A percentile compares a stretch with the other conserved stretches of the same genome.
phyloP scores from a whole-genome alignment of 2,329 filamentous ascomycete genomes.

The Epichloe amarillans region DNA sequence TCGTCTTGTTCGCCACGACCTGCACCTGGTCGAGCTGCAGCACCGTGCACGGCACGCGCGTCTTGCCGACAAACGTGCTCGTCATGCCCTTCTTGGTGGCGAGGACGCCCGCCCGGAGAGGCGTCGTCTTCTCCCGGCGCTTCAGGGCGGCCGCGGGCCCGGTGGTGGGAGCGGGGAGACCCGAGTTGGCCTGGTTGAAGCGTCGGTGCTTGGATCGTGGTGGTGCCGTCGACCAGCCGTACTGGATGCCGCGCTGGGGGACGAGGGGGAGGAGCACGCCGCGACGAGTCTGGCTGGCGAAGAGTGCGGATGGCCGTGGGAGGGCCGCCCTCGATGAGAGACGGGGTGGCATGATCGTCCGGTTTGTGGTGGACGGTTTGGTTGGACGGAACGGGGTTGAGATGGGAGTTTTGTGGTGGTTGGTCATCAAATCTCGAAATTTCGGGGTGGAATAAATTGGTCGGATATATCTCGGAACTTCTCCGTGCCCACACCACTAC shows the following conservation, averaged over 20 bases:
- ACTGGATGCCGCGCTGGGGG: conserved; percentile 35
- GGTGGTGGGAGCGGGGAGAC: conserved; percentile 41
- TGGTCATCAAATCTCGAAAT: background rate
- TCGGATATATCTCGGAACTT: conserved; percentile 8
- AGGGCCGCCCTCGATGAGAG: conserved; percentile 31
- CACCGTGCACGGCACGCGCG: conserved; percentile 75
- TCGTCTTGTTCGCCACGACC: conserved; percentile 76
- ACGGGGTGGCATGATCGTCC: conserved; percentile 30
- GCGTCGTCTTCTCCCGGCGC: conserved; percentile 45
- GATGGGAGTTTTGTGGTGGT: background rate
- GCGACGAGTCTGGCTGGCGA: conserved; percentile 15
- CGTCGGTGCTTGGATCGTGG: conserved; percentile 38
- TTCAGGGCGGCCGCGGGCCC: conserved; percentile 48
- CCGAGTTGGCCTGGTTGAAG: conserved; percentile 46
- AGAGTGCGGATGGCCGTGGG: conserved; percentile 21
- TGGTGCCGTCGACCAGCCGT: conserved; percentile 48
- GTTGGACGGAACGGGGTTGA: too few relatives aligned
- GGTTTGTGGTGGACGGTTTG: background rate
- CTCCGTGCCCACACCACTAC: too few relatives aligned
- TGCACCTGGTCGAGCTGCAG: conserved; percentile 88
- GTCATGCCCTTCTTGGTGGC: conserved; percentile 95
- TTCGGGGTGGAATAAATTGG: background rate
- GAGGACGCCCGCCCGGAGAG: conserved; percentile 65
- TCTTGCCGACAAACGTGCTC: conserved; percentile 68
- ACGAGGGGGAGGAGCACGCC: conserved; percentile 33